Conservation (phyloP, 2,329 filamentous ascomycete genomes). For the Beauveria sp. region DNA sequence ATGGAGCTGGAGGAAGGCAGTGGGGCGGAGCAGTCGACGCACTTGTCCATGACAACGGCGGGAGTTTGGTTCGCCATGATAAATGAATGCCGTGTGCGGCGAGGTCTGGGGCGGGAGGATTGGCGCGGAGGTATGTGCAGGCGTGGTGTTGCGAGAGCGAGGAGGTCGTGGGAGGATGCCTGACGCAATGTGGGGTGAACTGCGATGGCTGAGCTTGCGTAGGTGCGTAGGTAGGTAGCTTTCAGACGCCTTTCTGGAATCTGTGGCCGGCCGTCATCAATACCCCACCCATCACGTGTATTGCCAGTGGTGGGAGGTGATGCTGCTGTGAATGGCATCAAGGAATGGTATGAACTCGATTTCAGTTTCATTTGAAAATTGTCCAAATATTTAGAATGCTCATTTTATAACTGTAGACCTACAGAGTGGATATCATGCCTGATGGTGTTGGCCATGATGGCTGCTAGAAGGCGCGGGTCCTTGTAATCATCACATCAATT, state of each 20-base stretch:
- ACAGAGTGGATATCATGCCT: neutral
- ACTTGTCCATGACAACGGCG: constrained; percentile 99
- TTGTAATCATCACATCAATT: neutral
- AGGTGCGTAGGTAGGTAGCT: neutral
- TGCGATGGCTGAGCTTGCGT: constrained; percentile 12
- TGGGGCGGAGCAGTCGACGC: constrained; percentile 41
- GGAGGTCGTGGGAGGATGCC: constrained; percentile 6
- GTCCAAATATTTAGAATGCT: too few relatives aligned
- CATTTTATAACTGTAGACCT: too few relatives aligned
- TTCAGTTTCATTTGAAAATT: neutral
- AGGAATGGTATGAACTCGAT: neutral
- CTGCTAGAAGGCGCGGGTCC: neutral
- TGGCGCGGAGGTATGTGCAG: neutral
- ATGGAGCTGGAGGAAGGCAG: constrained; percentile 8
- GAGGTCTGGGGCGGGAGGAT: constrained; percentile 5
- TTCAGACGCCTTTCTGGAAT: neutral
- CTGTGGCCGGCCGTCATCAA: neutral
- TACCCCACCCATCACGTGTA: constrained; percentile 9
- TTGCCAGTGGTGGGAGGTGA: neutral
- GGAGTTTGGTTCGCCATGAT: constrained; percentile 95
- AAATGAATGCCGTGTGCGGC: constrained; percentile 18
- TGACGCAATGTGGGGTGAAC: constrained; percentile 12
- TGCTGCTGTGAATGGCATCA: neutral
- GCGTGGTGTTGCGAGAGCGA: constrained; percentile 3
- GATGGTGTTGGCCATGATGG: neutral